Conservation (phyloP, 1,284 basidiomycete species). For the Wallemia ichthyophaga region DNA sequence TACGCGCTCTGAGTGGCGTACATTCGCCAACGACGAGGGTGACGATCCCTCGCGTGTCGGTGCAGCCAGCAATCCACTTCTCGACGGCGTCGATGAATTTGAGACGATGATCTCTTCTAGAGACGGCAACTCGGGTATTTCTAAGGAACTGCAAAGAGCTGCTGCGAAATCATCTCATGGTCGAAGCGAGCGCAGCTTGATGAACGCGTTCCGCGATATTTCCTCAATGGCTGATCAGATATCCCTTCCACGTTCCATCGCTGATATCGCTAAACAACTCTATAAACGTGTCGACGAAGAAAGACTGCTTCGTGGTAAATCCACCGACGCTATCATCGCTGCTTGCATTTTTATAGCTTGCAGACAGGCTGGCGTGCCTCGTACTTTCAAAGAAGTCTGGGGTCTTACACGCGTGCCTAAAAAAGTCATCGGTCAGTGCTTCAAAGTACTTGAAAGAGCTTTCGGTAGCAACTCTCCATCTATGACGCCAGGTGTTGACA, state of each 20-base stretch:
- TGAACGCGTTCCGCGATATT: constrained; percentile 68
- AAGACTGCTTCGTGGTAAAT: constrained; percentile 68
- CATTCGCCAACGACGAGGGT: constrained; percentile 95
- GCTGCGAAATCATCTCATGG: constrained; percentile 37
- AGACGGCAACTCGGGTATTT: constrained; percentile 74
- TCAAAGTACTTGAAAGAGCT: constrained; percentile 72
- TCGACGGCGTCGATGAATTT: constrained; percentile 69
- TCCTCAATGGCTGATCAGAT: constrained; percentile 82
- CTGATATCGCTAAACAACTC: constrained; percentile 82
- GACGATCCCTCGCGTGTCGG: constrained; percentile 99
- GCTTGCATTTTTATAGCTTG: constrained; percentile 97
- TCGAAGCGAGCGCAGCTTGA: constrained; percentile 51
- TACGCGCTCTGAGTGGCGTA: constrained; percentile 77
- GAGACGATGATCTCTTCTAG: constrained; percentile 83
- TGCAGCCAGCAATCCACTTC: constrained; percentile 64
- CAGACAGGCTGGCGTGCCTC: constrained; percentile 65
- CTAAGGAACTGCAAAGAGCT: constrained; percentile 73
- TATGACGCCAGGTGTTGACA: constrained; percentile 8
- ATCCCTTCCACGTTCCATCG: constrained; percentile 73
- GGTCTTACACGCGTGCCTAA: constrained; percentile 76
- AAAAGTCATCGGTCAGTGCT: constrained; percentile 79
- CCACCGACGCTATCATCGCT: constrained; percentile 70
- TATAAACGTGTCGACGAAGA: constrained; percentile 93
- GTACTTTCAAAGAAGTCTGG: constrained; percentile 88
- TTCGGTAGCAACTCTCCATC: constrained; percentile 26